phyloP scores from a whole-genome alignment of 176 grass and related monocot genomes.

The Bothriochloa decipiens region DNA sequence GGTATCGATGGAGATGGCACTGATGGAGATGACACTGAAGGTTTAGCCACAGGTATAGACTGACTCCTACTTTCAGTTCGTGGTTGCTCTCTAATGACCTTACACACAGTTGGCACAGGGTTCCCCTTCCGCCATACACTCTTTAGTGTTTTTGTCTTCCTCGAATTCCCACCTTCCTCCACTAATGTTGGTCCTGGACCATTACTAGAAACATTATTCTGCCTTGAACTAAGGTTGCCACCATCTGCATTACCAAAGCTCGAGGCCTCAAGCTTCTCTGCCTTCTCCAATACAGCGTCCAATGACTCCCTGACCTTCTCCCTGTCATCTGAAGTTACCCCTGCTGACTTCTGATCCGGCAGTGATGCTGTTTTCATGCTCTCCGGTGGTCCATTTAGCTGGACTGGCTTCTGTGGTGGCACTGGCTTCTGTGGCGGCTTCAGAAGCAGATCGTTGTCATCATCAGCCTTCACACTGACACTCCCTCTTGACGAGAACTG shows the following conservation, averaged over 20 bases:
- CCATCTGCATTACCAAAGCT: constrained; percentile 33
- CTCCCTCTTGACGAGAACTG: constrained; percentile 62
- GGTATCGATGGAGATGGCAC: constrained; percentile 46
- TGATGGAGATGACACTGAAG: constrained; percentile 41
- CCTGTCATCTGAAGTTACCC: constrained; percentile 51
- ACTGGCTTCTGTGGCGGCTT: constrained; percentile 71
- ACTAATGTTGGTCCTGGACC: constrained; percentile 36
- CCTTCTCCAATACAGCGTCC: constrained; percentile 85
- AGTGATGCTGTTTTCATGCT: constrained; percentile 40
- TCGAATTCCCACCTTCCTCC: constrained; percentile 46
- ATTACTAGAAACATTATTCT: constrained; percentile 44
- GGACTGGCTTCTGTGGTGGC: constrained; percentile 60
- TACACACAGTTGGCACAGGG: constrained; percentile 63
- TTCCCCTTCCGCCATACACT: constrained; percentile 96
- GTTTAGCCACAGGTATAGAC: constrained; percentile 33
- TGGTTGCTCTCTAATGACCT: constrained; percentile 66
- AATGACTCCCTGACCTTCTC: constrained; percentile 76
- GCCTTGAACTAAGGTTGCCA: constrained; percentile 40
- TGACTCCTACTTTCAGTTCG: constrained; percentile 50
- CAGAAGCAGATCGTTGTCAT: constrained; percentile 66
- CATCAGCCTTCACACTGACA: constrained; percentile 55
- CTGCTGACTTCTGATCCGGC: constrained; percentile 46
- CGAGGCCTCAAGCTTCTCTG: constrained; percentile 76
- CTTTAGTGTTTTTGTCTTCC: constrained; percentile 72
- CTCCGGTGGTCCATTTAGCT: constrained; percentile 52